Evolutionary conservation across 257 asterid species (phyloP).

Genomic region (Rubia yunnanensis): DNA sequence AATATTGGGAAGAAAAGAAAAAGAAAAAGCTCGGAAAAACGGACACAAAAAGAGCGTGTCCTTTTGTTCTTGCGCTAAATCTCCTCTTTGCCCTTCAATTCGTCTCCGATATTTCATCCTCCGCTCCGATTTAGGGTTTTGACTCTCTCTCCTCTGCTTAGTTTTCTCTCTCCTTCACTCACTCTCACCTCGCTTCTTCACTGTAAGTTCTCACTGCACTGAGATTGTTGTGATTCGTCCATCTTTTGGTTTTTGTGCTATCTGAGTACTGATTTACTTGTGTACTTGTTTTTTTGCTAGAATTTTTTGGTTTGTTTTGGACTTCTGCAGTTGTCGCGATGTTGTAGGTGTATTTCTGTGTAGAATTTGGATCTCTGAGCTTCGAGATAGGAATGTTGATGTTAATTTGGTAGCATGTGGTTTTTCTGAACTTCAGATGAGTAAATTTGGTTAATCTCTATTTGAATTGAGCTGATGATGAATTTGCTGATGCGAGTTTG

Average conservation of each 20-base stretch:
- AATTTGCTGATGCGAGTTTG: not conserved
- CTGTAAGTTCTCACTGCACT: constrained; percentile 10
- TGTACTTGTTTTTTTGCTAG: not conserved
- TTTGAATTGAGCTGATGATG: not conserved
- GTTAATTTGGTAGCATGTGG: constrained; percentile 9
- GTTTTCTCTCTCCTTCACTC: constrained; percentile 10
- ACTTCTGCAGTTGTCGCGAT: not conserved
- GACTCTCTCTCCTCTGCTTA: constrained; percentile 12
- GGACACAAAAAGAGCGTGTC: constrained; percentile 18
- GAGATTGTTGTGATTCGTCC: not conserved
- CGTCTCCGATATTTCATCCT: constrained; percentile 22
- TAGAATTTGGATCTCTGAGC: constrained; percentile 1
- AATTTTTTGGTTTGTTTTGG: not conserved
- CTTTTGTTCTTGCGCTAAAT: constrained; percentile 15
- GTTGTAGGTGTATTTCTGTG: not conserved
- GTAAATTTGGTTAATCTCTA: not conserved
- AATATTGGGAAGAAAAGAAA: not conserved
- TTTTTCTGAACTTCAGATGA: constrained; percentile 1
- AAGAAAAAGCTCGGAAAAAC: constrained; percentile 6
- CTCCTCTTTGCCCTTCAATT: constrained; percentile 26
- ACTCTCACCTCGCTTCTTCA: not conserved
- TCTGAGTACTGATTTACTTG: not conserved
- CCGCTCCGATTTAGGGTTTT: constrained; percentile 39
- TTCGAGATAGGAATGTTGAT: not conserved
- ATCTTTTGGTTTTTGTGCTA: not conserved